These are phyloP conservation scores for Cyberlindnera meyerae DNA, from an alignment of 805 yeast genomes.

Conservation along the genomic window DNA sequence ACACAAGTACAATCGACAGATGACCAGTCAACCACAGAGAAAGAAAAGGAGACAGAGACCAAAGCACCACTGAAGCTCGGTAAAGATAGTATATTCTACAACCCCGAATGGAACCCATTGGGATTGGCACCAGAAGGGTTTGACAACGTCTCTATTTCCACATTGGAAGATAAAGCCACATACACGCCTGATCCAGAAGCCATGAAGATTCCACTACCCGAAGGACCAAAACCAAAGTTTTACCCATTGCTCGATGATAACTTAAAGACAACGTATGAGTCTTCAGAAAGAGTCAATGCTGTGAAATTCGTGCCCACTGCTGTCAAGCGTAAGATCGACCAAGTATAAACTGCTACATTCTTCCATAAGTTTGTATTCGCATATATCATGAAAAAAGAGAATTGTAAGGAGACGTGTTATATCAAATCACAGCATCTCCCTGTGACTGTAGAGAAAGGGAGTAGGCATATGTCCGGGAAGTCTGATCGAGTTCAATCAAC, in stretches of 20 bases:
- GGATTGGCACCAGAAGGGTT: slow-evolving; percentile 46
- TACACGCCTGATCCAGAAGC: slow-evolving; percentile 20
- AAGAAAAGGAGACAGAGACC: no score
- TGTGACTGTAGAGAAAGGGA: no score
- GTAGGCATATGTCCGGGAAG: no score
- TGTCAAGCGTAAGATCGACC: slow-evolving; percentile 9
- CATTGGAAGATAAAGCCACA: not conserved
- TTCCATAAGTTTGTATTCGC: not conserved
- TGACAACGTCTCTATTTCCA: not conserved
- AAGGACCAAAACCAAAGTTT: slow-evolving; percentile 18
- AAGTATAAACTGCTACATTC: not conserved
- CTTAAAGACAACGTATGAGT: slow-evolving; percentile 3
- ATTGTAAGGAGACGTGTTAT: slow-evolving; percentile 5
- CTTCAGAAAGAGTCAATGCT: slow-evolving; percentile 2
- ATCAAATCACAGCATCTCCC: slow-evolving; percentile 7
- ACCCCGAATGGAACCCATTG: slow-evolving; percentile 60
- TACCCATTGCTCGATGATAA: slow-evolving; percentile 15
- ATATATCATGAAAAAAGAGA: no score
- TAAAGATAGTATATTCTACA: slow-evolving; percentile 49
- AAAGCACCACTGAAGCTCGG: no score
- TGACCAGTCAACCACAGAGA: no score
- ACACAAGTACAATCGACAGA: not conserved
- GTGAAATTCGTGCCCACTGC: slow-evolving; percentile 8
- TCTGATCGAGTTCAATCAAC: no score
- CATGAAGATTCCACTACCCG: slow-evolving; percentile 29